These are phyloP conservation scores for Suhomyces chickasaworum DNA, from an alignment of 1,139 yeast species.

Conservation along the genomic window DNA sequence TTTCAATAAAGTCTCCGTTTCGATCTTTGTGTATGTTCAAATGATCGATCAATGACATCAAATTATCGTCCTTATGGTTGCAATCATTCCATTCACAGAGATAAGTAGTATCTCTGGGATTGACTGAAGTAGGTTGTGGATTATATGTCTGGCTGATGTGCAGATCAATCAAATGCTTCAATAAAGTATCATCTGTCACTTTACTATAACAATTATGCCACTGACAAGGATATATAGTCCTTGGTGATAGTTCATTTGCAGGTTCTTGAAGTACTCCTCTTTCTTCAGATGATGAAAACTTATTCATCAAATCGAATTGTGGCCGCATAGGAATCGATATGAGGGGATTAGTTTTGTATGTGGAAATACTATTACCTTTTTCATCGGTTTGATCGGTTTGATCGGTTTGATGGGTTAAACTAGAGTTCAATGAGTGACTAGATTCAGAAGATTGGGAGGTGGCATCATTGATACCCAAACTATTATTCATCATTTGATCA, in stretches of 20 bases:
- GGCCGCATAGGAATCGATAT: constrained; percentile 4
- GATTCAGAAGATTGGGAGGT: not conserved
- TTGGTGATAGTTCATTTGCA: constrained; percentile 3
- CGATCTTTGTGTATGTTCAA: constrained; percentile 51
- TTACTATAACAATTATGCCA: constrained; percentile 57
- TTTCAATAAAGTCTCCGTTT: constrained; percentile 8
- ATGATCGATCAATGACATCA: constrained; percentile 60
- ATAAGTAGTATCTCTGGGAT: constrained; percentile 22
- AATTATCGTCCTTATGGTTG: constrained; percentile 52
- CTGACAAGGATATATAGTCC: constrained; percentile 38
- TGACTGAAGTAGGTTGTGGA: constrained; percentile 10
- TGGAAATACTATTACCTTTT: not conserved
- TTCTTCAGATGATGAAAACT: constrained; percentile 7
- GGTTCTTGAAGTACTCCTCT: not conserved
- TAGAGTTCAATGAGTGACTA: not conserved
- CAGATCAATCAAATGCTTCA: constrained; percentile 57
- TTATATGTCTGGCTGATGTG: constrained; percentile 49
- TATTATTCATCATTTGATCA: constrained; percentile 22
- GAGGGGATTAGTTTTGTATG: not conserved
- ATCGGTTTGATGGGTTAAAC: not conserved
- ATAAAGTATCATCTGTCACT: constrained; percentile 47
- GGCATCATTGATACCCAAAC: not conserved
- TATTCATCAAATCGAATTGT: constrained; percentile 1
- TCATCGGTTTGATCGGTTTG: not conserved
- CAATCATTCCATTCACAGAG: constrained; percentile 80